phyloP scores from a whole-genome alignment of 345 rosid genomes.

The Barbarea vulgaris region DNA sequence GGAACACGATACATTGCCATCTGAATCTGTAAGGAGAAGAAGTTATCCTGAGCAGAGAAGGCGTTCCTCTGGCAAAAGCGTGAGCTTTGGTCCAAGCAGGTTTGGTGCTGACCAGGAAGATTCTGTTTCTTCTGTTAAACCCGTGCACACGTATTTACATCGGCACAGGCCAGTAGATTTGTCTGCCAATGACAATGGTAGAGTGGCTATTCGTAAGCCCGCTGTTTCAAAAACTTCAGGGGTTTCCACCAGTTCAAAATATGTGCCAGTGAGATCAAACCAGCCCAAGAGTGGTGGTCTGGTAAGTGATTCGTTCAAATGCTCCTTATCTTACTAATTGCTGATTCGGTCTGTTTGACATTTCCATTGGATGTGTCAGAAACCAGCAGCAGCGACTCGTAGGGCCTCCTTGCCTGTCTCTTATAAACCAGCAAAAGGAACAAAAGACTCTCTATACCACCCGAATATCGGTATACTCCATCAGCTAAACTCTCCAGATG shows the following conservation, averaged over 20 bases:
- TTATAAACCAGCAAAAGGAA: constrained; percentile 39
- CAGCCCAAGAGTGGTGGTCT: constrained; percentile 54
- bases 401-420: constrained; percentile 79
- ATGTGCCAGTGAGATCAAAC: constrained; percentile 44
- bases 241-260: constrained; percentile 48
- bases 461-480: constrained; percentile 57
- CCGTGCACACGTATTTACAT: constrained; percentile 37
- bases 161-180: constrained; percentile 50
- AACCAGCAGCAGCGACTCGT: constrained; percentile 49
- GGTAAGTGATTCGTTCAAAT: constrained; percentile 42
- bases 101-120: constrained; percentile 78
- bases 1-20: constrained; percentile 60
- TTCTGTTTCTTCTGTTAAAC: constrained; percentile 61
- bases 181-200: constrained; percentile 54
- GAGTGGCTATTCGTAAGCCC: constrained; percentile 58
- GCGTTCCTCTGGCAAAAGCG: constrained; percentile 54
- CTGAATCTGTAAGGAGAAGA: constrained; percentile 55
- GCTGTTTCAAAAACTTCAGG: constrained; percentile 38
- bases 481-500: constrained; percentile 76
- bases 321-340: neutral
- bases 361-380: constrained; percentile 33
- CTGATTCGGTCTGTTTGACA: constrained; percentile 30
- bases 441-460: constrained; percentile 42
- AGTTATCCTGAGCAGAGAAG: constrained; percentile 62
- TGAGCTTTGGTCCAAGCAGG: constrained; percentile 80